These are phyloP conservation scores for Apiospora aurea DNA, from an alignment of 2,329 filamentous ascomycete genomes.

Conservation along the genomic window DNA sequence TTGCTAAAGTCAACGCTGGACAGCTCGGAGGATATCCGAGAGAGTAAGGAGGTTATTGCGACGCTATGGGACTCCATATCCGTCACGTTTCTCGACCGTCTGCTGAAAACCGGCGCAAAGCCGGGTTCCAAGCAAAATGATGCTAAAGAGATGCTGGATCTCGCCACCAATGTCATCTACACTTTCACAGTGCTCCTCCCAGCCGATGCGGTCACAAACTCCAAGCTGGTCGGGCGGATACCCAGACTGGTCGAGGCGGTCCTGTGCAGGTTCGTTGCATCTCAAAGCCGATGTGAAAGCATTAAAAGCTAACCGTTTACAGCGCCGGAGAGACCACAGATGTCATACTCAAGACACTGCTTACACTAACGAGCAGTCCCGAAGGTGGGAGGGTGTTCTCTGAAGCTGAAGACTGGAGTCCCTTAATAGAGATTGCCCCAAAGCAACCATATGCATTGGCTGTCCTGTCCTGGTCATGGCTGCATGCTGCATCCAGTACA, in stretches of 20 bases:
- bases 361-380: conserved; percentile 59
- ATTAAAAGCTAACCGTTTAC: conserved; percentile 26
- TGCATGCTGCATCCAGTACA: conserved; percentile 50
- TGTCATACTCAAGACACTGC: conserved; percentile 63
- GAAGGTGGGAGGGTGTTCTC: conserved; percentile 57
- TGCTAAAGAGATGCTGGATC: conserved; percentile 66
- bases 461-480: conserved; percentile 64
- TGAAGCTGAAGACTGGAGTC: conserved; percentile 57
- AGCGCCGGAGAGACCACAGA: conserved; percentile 61
- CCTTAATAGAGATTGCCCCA: conserved; percentile 64
- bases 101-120: conserved; percentile 61
- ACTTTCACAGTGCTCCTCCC: conserved; percentile 67
- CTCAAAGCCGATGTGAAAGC: background rate
- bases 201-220: conserved; percentile 49
- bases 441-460: conserved; percentile 61
- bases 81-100: conserved; percentile 68
- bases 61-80: conserved; percentile 67
- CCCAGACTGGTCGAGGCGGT: conserved; percentile 60
- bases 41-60: conserved; percentile 54
- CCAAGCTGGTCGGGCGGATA: conserved; percentile 60
- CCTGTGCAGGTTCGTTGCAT: conserved; percentile 55
- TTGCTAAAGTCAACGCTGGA: conserved; percentile 72
- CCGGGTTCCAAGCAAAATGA: conserved; percentile 48
- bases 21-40: conserved; percentile 59
- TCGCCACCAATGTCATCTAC: conserved; percentile 69